Percentiles rank a stretch among this genome's conserved stretches.
Evolutionary conservation across 768 basidiomycete species (phyloP).

Genomic region (Mycena chlorophos): DNA sequence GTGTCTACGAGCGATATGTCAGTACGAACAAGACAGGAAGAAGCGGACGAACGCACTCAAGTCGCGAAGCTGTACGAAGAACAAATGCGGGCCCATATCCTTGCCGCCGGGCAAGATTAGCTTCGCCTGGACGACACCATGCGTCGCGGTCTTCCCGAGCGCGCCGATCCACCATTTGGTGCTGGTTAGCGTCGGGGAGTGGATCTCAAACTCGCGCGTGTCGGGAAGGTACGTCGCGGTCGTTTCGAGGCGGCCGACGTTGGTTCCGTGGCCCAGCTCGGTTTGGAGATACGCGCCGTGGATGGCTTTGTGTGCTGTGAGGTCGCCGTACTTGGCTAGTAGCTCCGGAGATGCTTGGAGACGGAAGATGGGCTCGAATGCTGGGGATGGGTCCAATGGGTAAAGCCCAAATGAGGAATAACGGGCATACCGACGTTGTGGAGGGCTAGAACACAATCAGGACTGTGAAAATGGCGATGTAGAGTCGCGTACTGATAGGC

Average conservation of each 20-base stretch:
- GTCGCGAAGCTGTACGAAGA: constrained; percentile 69
- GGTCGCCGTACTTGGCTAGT: constrained; percentile 49
- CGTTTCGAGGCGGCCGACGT: constrained; percentile 68
- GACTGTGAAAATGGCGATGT: not conserved
- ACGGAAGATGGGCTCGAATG: constrained; percentile 68
- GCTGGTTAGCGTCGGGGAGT: constrained; percentile 73
- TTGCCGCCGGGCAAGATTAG: constrained; percentile 61
- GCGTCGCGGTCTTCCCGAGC: constrained; percentile 69
- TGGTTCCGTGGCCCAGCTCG: constrained; percentile 77
- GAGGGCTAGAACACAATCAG: constrained; percentile 14
- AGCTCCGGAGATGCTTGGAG: constrained; percentile 61
- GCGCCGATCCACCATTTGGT: constrained; percentile 85
- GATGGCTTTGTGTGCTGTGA: constrained; percentile 57
- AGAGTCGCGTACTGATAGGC: constrained; percentile 45
- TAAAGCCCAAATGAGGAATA: constrained; percentile 14
- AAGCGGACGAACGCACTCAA: constrained; percentile 42
- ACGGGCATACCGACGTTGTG: constrained; percentile 41
- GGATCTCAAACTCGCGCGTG: constrained; percentile 68
- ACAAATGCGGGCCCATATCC: constrained; percentile 72
- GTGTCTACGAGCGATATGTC: constrained; percentile 42
- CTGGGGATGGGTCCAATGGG: constrained; percentile 25
- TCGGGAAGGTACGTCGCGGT: constrained; percentile 74
- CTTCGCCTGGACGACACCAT: constrained; percentile 76
- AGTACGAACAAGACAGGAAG: not conserved
- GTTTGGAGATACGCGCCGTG: constrained; percentile 77